Conservation (phyloP, 2,329 filamentous ascomycete species). For the Penicillium sumatraense region DNA sequence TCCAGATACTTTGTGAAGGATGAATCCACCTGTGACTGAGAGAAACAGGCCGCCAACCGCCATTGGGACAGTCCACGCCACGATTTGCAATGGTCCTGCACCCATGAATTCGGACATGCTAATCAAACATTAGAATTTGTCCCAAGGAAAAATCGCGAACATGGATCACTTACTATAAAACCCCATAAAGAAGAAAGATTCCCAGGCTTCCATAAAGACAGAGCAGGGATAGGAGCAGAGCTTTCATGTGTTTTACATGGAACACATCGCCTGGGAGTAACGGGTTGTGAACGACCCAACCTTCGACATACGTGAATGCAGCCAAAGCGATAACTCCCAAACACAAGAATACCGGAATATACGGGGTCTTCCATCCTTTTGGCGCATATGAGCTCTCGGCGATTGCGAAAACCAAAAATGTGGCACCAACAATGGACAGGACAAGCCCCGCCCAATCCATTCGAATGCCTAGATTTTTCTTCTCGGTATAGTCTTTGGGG, state of each 20-base stretch:
- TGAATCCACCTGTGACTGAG: constrained; percentile 64
- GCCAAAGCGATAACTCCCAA: constrained; percentile 65
- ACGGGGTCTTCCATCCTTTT: constrained; percentile 72
- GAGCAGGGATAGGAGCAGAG: constrained; percentile 64
- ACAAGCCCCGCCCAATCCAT: constrained; percentile 73
- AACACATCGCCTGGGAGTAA: constrained; percentile 74
- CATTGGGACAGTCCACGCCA: constrained; percentile 72
- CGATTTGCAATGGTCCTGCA: constrained; percentile 64
- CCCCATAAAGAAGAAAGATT: constrained; percentile 71
- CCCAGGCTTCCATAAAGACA: constrained; percentile 72
- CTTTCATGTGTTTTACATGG: constrained; percentile 68
- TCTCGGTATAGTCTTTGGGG: constrained; percentile 46
- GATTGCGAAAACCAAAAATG: constrained; percentile 75
- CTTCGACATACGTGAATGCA: constrained; percentile 71
- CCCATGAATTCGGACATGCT: constrained; percentile 66
- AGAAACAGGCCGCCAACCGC: constrained; percentile 70
- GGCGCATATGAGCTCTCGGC: constrained; percentile 73
- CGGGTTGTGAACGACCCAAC: constrained; percentile 69
- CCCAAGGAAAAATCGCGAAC: neutral
- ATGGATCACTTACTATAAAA: constrained; percentile 61
- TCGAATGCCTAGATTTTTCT: constrained; percentile 44
- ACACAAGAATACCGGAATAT: constrained; percentile 69
- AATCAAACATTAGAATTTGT: neutral
- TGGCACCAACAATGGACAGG: constrained; percentile 67
- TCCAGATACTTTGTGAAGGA: constrained; percentile 69